Percentiles rank a stretch among this genome's conserved stretches.
phyloP scores from a whole-genome alignment of 2,329 filamentous ascomycete species.

The Xylaria sp. region DNA sequence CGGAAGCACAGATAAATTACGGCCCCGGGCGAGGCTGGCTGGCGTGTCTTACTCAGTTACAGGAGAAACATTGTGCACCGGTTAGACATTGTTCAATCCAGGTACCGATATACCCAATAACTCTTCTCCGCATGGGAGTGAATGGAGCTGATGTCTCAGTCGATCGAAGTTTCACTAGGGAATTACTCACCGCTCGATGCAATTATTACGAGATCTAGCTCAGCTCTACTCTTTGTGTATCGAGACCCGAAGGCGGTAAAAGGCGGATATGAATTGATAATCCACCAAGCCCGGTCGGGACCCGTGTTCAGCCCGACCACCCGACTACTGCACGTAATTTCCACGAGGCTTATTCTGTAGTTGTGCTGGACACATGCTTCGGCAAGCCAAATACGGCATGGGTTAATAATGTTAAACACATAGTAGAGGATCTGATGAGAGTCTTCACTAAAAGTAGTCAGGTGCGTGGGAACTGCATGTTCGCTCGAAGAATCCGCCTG shows the following conservation, averaged over 20 bases:
- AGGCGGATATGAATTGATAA: neutral
- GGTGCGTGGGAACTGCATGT: neutral
- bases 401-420: too few relatives aligned
- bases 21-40: too few relatives aligned
- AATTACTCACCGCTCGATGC: neutral
- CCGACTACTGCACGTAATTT: neutral
- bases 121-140: neutral
- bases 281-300: neutral
- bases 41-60: neutral
- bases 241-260: neutral
- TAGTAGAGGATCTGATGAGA: neutral
- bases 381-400: neutral
- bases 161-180: neutral
- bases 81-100: neutral
- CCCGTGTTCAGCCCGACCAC: neutral
- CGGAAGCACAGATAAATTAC: neutral
- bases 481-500: neutral
- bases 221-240: neutral
- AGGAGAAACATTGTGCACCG: neutral
- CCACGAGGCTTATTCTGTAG: neutral
- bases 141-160: neutral
- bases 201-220: neutral
- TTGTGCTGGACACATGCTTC: neutral
- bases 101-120: neutral
- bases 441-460: neutral